A percentile compares a stretch with the other conserved stretches of the same genome.
Evolutionary conservation across 257 asterid species (phyloP).

Genomic region (Ligustrum vulgare): DNA sequence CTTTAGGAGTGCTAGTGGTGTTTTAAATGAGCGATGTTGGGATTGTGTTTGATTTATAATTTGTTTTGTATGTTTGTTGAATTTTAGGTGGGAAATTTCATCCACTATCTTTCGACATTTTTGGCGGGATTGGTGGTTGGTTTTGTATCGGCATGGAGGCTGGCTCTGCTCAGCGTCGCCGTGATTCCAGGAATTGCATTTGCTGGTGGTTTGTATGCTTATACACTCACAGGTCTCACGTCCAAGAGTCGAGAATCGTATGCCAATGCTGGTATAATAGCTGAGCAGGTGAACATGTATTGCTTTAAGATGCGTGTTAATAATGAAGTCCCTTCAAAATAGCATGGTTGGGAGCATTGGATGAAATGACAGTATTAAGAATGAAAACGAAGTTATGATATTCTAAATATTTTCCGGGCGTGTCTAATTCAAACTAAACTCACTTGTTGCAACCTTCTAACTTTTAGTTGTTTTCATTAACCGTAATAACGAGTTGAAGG

Average conservation of each 20-base stretch:
- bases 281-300: conserved; percentile 77
- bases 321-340: no score
- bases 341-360: no score
- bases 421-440: no score
- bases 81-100: conserved; percentile 93
- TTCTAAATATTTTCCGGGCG: no score
- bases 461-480: no score
- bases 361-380: no score
- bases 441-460: no score
- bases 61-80: conserved; percentile 7
- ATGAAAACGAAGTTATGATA: no score
- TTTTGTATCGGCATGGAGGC: conserved; percentile 95
- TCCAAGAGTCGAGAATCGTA: conserved; percentile 96
- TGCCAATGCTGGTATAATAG: conserved; percentile 91
- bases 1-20: not conserved
- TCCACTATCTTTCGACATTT: conserved; percentile 93
- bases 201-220: conserved; percentile 93
- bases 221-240: conserved; percentile 92
- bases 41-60: not conserved
- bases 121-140: conserved; percentile 99
- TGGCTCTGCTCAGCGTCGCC: conserved; percentile 95
- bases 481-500: not conserved
- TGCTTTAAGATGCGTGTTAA: not conserved
- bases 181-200: conserved; percentile 97
- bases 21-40: not conserved